Conservation (phyloP, 2,329 filamentous ascomycete genomes). For the Colletotrichum noveboracense region DNA sequence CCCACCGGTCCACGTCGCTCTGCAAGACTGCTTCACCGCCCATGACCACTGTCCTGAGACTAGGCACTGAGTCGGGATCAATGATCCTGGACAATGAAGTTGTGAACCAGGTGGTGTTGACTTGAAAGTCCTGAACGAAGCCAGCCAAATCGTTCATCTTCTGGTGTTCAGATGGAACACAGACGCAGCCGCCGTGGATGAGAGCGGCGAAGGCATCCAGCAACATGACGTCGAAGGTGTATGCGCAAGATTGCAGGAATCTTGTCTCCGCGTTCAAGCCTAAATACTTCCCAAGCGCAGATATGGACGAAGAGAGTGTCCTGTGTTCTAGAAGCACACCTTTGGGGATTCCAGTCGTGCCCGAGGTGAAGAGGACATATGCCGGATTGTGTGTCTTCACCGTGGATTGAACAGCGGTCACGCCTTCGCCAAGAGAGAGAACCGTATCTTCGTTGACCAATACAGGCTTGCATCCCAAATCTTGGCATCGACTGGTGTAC, state of each 20-base stretch:
- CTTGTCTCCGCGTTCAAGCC: slow-evolving; percentile 24
- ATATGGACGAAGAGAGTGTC: slow-evolving; percentile 25
- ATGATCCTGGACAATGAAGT: background rate
- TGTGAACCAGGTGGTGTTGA: slow-evolving; percentile 4
- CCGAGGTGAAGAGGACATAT: slow-evolving; percentile 33
- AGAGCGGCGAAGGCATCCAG: slow-evolving; percentile 21
- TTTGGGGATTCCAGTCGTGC: slow-evolving; percentile 31
- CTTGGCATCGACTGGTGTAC: background rate
- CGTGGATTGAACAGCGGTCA: background rate
- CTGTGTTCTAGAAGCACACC: slow-evolving; percentile 28
- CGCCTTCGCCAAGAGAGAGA: background rate
- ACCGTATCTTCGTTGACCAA: background rate
- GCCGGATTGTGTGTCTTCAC: slow-evolving; percentile 12
- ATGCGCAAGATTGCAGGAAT: slow-evolving; percentile 24
- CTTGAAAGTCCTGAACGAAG: slow-evolving; percentile 14
- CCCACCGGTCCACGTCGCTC: slow-evolving; percentile 36
- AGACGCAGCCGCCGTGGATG: background rate
- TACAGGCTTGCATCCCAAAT: background rate
- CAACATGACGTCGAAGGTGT: slow-evolving; percentile 26
- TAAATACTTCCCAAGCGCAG: background rate
- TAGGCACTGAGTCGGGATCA: background rate
- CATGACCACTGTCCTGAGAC: background rate
- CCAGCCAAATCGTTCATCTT: slow-evolving; percentile 24
- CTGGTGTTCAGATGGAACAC: slow-evolving; percentile 16
- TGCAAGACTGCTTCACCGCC: slow-evolving; percentile 32